Conservation (phyloP, 139 green algal species). For the Penium margaritaceum region DNA sequence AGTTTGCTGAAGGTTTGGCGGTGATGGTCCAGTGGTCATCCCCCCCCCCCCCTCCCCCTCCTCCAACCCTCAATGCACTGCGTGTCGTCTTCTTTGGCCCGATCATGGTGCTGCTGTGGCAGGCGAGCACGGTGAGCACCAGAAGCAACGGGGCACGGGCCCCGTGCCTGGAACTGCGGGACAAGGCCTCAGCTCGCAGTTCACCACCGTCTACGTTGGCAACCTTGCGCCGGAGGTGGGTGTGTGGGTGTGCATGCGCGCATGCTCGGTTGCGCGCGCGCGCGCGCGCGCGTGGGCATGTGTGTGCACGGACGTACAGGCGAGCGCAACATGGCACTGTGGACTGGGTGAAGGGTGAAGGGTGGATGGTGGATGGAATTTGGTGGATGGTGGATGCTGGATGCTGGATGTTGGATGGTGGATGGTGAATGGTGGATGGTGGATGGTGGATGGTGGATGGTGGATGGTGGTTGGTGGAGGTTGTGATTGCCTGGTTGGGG, state of each 20-base stretch:
- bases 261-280: not conserved
- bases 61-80: not conserved
- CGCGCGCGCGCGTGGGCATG: too few species aligned
- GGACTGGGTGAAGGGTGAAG: too few species aligned
- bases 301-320: not conserved
- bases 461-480: not conserved
- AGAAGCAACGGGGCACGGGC: too few species aligned
- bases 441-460: not conserved
- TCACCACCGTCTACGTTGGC: conserved; percentile 38
- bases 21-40: too few species aligned
- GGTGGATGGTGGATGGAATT: not conserved
- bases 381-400: not conserved
- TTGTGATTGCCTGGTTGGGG: too few species aligned
- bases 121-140: not conserved
- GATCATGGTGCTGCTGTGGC: not conserved
- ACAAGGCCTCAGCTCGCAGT: conserved; percentile 22
- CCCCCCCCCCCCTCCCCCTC: not conserved
- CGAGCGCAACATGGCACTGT: too few species aligned
- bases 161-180: not conserved
- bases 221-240: conserved; percentile 40
- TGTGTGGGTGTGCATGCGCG: not conserved
- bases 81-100: not conserved
- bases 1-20: too few species aligned
- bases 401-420: not conserved
- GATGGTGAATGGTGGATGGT: not conserved